A percentile compares a stretch with the other conserved stretches of the same genome.
Evolutionary conservation across 768 basidiomycete genomes (phyloP).

Genomic region (Boletales sp.): DNA sequence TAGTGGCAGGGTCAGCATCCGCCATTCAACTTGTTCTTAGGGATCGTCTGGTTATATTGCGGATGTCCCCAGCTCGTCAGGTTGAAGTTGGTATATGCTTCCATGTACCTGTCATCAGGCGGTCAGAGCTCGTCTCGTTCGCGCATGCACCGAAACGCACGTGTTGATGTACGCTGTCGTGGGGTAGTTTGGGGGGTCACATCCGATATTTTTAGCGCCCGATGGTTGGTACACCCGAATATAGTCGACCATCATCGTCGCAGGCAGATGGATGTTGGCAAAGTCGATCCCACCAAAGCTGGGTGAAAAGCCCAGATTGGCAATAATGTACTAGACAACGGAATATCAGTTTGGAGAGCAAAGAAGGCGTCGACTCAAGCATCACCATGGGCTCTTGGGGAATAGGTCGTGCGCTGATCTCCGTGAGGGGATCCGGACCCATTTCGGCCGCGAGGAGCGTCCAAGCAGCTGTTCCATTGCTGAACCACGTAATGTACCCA

Average conservation of each 20-base stretch:
- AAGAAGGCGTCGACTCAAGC: too few relatives aligned
- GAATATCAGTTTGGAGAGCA: neutral
- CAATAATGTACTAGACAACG: slow-evolving; percentile 55
- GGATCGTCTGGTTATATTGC: slow-evolving; percentile 49
- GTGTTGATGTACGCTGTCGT: slow-evolving; percentile 73
- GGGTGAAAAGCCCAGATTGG: slow-evolving; percentile 65
- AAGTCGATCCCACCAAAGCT: slow-evolving; percentile 69
- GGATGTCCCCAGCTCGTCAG: slow-evolving; percentile 41
- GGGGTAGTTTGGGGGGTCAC: slow-evolving; percentile 70
- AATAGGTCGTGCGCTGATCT: slow-evolving; percentile 57
- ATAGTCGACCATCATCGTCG: slow-evolving; percentile 73
- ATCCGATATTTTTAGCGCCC: slow-evolving; percentile 50
- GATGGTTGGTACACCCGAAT: slow-evolving; percentile 72
- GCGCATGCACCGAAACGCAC: slow-evolving; percentile 35
- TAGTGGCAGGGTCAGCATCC: slow-evolving; percentile 20
- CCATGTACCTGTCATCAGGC: slow-evolving; percentile 30
- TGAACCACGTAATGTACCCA: slow-evolving; percentile 70
- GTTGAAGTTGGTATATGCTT: slow-evolving; percentile 45
- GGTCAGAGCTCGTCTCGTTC: neutral
- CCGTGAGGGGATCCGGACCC: slow-evolving; percentile 45
- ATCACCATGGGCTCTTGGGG: slow-evolving; percentile 66
- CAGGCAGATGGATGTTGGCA: slow-evolving; percentile 48
- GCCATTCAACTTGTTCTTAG: slow-evolving; percentile 48
- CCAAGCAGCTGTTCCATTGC: slow-evolving; percentile 52
- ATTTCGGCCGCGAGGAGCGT: slow-evolving; percentile 49